A percentile compares a stretch with the other conserved stretches of the same genome.
These are phyloP conservation scores for Fraxinus baroniana DNA, from an alignment of 305 asterid genomes.

Conservation along the genomic window DNA sequence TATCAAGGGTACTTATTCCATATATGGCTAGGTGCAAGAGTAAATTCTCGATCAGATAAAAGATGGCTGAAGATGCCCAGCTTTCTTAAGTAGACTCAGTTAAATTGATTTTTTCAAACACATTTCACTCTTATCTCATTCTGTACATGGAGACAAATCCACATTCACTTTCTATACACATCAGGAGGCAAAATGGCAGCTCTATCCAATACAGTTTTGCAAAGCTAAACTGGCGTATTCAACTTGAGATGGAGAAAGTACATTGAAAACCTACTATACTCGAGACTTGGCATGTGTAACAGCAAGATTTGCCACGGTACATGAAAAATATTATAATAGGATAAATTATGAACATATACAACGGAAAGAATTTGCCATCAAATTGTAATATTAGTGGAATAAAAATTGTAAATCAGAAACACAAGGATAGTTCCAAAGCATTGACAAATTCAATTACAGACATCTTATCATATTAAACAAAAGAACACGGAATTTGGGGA, in stretches of 20 bases:
- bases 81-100: background rate
- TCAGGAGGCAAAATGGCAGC: background rate
- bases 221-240: background rate
- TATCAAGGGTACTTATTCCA: background rate
- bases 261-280: background rate
- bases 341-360: background rate
- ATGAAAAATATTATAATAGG: background rate
- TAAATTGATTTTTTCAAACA: background rate
- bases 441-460: background rate
- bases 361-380: background rate
- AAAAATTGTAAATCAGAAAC: background rate
- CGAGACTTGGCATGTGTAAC: background rate
- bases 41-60: background rate
- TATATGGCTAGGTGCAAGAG: background rate
- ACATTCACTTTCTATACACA: background rate
- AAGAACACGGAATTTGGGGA: background rate
- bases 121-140: background rate
- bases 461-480: background rate
- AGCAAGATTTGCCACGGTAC: background rate
- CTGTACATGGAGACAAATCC: background rate
- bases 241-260: background rate
- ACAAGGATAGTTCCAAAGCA: background rate
- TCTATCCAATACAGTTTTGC: background rate
- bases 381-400: background rate
- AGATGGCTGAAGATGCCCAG: background rate